Evolutionary conservation across 225 moss, liverwort and hornwort genomes (phyloP).

Genomic region (Pleurozium schreberi): DNA sequence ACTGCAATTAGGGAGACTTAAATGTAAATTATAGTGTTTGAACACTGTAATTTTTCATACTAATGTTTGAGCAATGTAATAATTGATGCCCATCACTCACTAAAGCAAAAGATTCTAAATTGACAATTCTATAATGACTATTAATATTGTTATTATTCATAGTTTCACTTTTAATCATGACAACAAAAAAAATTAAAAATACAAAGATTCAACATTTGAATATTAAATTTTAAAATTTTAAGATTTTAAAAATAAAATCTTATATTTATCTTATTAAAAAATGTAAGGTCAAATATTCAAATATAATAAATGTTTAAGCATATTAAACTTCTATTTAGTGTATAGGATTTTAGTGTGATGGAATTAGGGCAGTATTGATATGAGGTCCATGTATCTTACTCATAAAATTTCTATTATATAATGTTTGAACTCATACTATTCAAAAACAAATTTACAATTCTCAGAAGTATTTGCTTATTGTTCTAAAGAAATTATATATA

Average conservation of each 20-base stretch:
- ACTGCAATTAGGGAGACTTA: rapidly evolving
- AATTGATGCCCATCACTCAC: rapidly evolving
- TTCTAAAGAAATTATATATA: background rate
- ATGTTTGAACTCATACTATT: background rate
- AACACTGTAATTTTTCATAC: background rate
- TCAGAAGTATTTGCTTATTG: background rate
- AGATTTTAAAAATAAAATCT: too few relatives aligned
- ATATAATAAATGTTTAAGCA: too few relatives aligned
- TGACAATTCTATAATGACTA: background rate
- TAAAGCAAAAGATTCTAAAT: background rate
- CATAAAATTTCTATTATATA: background rate
- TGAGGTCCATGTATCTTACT: background rate
- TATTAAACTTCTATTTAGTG: too few relatives aligned
- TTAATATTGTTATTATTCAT: background rate
- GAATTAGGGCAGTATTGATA: background rate
- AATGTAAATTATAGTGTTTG: rapidly evolving
- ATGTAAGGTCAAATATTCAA: background rate
- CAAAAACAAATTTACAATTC: background rate
- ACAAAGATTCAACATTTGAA: background rate
- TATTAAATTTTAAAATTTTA: background rate
- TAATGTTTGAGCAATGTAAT: rapidly evolving
- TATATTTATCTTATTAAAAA: background rate
- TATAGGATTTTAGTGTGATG: background rate
- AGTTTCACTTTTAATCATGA: background rate
- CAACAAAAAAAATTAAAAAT: rapidly evolving